Conservation (phyloP, 768 basidiomycete genomes). For the Boletus insuetus region DNA sequence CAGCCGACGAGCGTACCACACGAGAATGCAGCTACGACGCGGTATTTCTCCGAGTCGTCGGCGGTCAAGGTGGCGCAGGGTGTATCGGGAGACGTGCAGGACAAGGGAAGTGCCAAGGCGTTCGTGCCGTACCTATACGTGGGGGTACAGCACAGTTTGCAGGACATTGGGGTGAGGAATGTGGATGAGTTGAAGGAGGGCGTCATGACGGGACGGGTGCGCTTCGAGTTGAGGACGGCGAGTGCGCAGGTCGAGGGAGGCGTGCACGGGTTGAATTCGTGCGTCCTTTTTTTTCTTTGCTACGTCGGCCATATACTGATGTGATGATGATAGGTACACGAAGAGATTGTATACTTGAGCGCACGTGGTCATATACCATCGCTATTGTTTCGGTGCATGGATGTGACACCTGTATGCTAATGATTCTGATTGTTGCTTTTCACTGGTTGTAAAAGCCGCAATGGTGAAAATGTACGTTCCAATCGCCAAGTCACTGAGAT, state of each 20-base stretch:
- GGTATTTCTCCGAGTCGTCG: conserved; percentile 58
- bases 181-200: conserved; percentile 64
- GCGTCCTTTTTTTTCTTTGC: conserved; percentile 36
- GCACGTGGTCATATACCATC: not conserved
- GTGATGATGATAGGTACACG: conserved; percentile 42
- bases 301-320: conserved; percentile 1
- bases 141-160: conserved; percentile 90
- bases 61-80: conserved; percentile 96
- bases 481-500: no score
- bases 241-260: conserved; percentile 96
- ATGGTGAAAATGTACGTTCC: no score
- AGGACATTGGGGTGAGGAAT: conserved; percentile 83
- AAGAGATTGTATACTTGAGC: conserved; percentile 51
- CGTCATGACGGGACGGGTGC: conserved; percentile 62
- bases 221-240: conserved; percentile 92
- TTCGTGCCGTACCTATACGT: conserved; percentile 85
- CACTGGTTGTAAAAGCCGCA: no score
- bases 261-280: conserved; percentile 95
- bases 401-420: not conserved
- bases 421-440: not conserved
- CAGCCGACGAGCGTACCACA: conserved; percentile 47
- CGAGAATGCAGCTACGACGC: conserved; percentile 93
- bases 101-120: conserved; percentile 92
- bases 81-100: conserved; percentile 94
- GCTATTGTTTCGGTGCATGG: not conserved